Conservation (phyloP, 306 rosid genomes). For the Dalbergia oliveri region DNA sequence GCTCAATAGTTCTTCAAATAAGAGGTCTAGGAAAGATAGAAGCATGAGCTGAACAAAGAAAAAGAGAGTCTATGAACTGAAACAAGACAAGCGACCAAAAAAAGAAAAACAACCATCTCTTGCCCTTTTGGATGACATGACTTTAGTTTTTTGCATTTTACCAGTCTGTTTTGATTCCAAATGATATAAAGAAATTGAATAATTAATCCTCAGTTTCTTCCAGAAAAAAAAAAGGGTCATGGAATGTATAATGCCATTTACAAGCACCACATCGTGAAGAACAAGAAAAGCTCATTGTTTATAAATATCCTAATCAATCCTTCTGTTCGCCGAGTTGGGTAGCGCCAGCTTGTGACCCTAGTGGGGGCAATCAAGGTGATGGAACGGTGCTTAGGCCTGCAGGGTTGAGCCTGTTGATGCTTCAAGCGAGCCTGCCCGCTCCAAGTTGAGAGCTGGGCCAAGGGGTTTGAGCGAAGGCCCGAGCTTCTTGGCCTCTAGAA, state of each 20-base stretch:
- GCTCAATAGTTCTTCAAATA: no score
- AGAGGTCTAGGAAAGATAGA: no score
- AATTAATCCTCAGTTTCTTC: neutral
- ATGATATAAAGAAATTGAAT: no score
- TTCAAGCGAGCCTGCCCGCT: neutral
- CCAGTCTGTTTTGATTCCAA: no score
- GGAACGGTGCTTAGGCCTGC: neutral
- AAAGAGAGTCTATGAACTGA: no score
- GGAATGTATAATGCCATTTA: no score
- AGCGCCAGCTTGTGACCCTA: neutral
- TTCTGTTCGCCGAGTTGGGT: neutral
- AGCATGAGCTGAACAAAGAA: no score
- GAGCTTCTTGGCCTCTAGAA: neutral
- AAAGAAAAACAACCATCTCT: no score
- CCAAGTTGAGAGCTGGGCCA: constrained; percentile 1
- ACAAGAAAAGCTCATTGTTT: neutral
- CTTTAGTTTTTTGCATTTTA: no score
- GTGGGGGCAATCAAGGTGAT: neutral
- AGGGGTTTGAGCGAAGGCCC: neutral
- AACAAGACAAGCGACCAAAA: no score
- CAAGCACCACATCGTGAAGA: neutral
- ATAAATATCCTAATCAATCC: rapidly evolving
- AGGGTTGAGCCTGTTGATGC: neutral
- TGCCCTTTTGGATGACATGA: no score
- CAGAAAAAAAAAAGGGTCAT: neutral